Conservation (phyloP, 2,329 filamentous ascomycete species). For the Epichloe festucae region DNA sequence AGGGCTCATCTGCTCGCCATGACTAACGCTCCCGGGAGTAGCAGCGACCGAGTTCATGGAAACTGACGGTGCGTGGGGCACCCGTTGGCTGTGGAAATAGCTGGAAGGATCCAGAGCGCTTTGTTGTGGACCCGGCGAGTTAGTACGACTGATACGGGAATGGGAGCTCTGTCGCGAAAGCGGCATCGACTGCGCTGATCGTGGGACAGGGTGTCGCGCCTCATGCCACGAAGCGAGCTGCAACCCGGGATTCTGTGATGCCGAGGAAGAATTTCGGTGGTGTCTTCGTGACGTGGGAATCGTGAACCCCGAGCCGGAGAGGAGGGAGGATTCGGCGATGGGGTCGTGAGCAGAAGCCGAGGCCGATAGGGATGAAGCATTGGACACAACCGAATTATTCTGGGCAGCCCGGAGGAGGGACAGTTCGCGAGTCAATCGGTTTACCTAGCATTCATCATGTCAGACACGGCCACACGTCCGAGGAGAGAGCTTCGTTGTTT, state of each 20-base stretch:
- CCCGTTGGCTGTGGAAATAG: conserved; percentile 36
- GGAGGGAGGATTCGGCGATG: conserved; percentile 35
- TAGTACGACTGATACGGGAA: conserved; percentile 38
- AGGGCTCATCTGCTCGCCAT: conserved; percentile 34
- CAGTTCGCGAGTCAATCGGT: conserved; percentile 82
- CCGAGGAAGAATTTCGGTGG: conserved; percentile 45
- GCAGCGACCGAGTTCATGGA: conserved; percentile 25
- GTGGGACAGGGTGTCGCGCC: conserved; percentile 29
- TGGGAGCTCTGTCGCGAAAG: conserved; percentile 42
- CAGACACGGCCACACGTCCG: not conserved
- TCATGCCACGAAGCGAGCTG: conserved; percentile 25
- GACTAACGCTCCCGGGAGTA: conserved; percentile 24
- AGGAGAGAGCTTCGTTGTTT: too few species aligned
- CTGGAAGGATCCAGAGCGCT: conserved; percentile 29
- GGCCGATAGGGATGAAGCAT: conserved; percentile 48
- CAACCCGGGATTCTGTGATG: conserved; percentile 36
- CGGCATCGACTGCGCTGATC: conserved; percentile 29
- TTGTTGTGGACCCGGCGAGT: conserved; percentile 33
- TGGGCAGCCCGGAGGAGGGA: conserved; percentile 63
- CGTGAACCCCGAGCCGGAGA: conserved; percentile 45
- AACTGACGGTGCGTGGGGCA: conserved; percentile 22
- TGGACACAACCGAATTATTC: conserved; percentile 53
- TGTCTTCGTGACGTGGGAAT: conserved; percentile 42
- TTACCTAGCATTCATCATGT: conserved; percentile 49
- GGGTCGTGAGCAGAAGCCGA: conserved; percentile 37